Conservation (phyloP, 176 grass and related monocot genomes). For the Triticum monococcum region DNA sequence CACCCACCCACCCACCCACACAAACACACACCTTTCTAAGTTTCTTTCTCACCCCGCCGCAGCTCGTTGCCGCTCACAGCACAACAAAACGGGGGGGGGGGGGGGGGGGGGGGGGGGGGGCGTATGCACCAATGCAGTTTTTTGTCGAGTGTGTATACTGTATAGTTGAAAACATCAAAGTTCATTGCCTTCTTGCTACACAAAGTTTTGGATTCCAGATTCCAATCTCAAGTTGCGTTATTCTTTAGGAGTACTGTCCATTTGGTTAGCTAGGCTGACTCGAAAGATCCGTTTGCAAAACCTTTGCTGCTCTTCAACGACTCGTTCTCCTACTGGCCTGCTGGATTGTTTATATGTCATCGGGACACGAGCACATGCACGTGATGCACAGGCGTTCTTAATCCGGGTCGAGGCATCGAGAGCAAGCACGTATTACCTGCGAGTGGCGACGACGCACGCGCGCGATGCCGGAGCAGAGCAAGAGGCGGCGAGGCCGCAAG, state of each 20-base stretch:
- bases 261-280: no score
- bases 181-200: not conserved
- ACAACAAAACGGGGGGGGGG: no score
- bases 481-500: not conserved
- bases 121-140: no score
- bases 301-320: constrained; percentile 24
- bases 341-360: not conserved
- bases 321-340: not conserved
- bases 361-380: not conserved
- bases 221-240: not conserved
- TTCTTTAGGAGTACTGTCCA: not conserved
- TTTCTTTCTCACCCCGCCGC: no score
- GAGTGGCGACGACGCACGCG: not conserved
- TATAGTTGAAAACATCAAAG: not conserved
- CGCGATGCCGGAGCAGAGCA: constrained; percentile 27
- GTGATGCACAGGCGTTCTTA: not conserved
- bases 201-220: not conserved
- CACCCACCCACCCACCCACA: no score
- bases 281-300: not conserved
- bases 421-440: not conserved
- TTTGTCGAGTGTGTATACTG: no score
- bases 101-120: no score
- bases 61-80: no score
- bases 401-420: not conserved
- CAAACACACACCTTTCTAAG: no score